Percentiles rank a stretch among this genome's conserved stretches.
Conservation (phyloP, 1,284 basidiomycete species). For the Irpex sp. region DNA sequence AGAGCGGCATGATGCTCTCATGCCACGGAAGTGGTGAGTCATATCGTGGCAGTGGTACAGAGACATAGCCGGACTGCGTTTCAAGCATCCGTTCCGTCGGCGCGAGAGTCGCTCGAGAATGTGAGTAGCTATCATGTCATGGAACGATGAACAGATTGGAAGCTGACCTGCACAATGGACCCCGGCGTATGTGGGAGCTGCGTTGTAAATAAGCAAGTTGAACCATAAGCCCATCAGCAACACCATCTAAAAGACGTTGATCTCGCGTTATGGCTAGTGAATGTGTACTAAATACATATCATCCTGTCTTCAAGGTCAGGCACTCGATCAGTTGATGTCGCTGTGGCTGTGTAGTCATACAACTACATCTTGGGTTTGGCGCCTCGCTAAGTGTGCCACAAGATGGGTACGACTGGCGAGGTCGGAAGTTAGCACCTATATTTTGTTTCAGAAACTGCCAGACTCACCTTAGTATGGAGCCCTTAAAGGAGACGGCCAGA, state of each 20-base stretch:
- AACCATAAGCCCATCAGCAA: neutral
- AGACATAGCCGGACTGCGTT: too few relatives aligned
- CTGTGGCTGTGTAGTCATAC: neutral
- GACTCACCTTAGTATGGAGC: neutral
- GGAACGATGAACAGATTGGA: too few relatives aligned
- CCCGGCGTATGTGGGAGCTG: too few relatives aligned
- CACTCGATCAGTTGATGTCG: too few relatives aligned
- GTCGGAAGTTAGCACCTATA: neutral
- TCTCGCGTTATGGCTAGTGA: neutral
- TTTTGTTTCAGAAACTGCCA: neutral
- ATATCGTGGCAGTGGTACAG: too few relatives aligned
- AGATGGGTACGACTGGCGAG: neutral
- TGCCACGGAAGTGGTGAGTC: too few relatives aligned
- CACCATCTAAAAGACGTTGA: neutral
- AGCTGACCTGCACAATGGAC: too few relatives aligned
- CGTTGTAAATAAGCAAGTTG: neutral
- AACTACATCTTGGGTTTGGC: neutral
- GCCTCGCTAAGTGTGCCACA: neutral
- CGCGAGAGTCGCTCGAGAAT: too few relatives aligned
- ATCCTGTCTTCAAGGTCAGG: too few relatives aligned
- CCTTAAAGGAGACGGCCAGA: neutral
- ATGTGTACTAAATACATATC: neutral
- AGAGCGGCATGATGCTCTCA: too few relatives aligned
- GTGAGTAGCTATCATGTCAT: too few relatives aligned
- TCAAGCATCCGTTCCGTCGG: too few relatives aligned